A percentile compares a stretch with the other conserved stretches of the same genome.
Conservation (phyloP, 1,284 basidiomycete genomes). For the Agaricales sp. region DNA sequence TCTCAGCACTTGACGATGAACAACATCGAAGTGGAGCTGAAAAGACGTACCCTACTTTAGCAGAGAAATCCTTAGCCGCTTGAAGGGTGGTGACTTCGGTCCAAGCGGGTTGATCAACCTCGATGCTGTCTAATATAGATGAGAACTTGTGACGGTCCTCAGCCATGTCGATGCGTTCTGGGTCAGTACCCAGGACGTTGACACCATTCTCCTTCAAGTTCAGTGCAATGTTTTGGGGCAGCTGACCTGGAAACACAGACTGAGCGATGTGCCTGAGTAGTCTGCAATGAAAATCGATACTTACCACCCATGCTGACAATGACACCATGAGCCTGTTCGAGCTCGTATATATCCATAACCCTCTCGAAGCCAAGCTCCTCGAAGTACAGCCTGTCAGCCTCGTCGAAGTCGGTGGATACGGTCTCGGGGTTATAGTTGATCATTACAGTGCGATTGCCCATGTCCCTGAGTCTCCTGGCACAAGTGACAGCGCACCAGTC, state of each 20-base stretch:
- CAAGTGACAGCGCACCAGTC: slow-evolving; percentile 99
- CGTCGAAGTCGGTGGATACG: slow-evolving; percentile 98
- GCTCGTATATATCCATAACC: slow-evolving; percentile 99
- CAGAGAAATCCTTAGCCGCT: slow-evolving; percentile 87
- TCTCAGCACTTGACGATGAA: slow-evolving; percentile 1
- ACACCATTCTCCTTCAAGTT: slow-evolving; percentile 87
- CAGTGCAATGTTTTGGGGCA: slow-evolving; percentile 98
- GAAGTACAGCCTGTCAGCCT: slow-evolving; percentile 97
- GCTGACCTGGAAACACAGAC: slow-evolving; percentile 50
- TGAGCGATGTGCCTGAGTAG: slow-evolving; percentile 6
- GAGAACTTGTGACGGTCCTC: slow-evolving; percentile 99
- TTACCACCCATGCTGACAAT: slow-evolving; percentile 94
- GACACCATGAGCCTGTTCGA: slow-evolving; percentile 88
- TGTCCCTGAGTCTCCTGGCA: slow-evolving; percentile 81
- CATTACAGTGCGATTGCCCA: slow-evolving; percentile 97
- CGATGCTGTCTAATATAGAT: slow-evolving; percentile 87
- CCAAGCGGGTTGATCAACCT: slow-evolving; percentile 98
- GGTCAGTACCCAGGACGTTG: slow-evolving; percentile 94
- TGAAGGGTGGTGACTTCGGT: slow-evolving; percentile 83
- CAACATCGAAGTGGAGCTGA: slow-evolving; percentile 1
- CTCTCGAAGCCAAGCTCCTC: slow-evolving; percentile 97
- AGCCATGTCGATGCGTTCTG: slow-evolving; percentile 90
- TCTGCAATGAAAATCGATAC: slow-evolving; percentile 15
- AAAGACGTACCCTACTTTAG: slow-evolving; percentile 60
- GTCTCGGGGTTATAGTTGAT: slow-evolving; percentile 99